Conservation (phyloP, 1,139 yeast species). For the Meyerozyma elateridarum region DNA sequence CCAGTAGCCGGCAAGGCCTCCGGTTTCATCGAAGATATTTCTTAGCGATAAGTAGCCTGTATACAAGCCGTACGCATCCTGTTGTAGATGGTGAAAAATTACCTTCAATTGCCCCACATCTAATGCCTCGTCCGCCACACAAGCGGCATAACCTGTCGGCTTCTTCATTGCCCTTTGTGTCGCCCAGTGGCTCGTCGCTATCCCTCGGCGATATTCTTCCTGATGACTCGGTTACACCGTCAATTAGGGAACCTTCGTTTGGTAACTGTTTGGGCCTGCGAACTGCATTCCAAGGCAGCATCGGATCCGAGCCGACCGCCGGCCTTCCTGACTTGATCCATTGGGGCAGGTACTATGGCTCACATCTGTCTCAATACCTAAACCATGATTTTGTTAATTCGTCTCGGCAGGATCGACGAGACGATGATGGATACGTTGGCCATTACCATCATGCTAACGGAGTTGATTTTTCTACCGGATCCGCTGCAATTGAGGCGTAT, state of each 20-base stretch:
- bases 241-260: conserved; percentile 24
- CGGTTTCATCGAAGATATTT: conserved; percentile 2
- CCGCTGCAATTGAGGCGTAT: conserved; percentile 27
- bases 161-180: conserved; percentile 7
- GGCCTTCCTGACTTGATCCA: conserved; percentile 42
- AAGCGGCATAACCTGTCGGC: conserved; percentile 9
- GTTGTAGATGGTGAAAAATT: background rate
- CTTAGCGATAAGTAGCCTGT: background rate
- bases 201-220: conserved; percentile 5
- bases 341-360: conserved; percentile 35
- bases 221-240: conserved; percentile 12
- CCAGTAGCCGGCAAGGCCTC: background rate
- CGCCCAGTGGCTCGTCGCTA: conserved; percentile 6
- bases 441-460: conserved; percentile 40
- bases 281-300: conserved; percentile 16
- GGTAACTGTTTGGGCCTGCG: conserved; percentile 28
- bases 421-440: conserved; percentile 41
- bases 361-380: conserved; percentile 25
- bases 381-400: conserved; percentile 25
- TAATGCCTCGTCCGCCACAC: conserved; percentile 5
- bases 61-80: conserved; percentile 1
- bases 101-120: background rate
- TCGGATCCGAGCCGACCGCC: conserved; percentile 13
- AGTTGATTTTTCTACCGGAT: conserved; percentile 18
- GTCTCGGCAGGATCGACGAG: conserved; percentile 9